Evolutionary conservation across 306 rosid genomes (phyloP).

Genomic region (Elaeagnus macrophylla): DNA sequence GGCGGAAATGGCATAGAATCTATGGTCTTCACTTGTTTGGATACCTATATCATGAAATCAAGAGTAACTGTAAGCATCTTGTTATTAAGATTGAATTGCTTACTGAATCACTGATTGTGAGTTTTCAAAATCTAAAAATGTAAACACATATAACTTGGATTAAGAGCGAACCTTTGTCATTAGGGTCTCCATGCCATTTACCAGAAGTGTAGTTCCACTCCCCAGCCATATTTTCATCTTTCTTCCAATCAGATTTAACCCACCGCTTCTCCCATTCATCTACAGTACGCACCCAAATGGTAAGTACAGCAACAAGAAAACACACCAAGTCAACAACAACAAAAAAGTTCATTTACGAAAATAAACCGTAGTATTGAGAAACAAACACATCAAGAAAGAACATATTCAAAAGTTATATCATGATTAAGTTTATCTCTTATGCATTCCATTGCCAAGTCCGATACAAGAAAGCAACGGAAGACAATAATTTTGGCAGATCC

Average conservation of each 20-base stretch:
- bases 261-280: conserved; percentile 92
- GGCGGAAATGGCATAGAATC: conserved; percentile 94
- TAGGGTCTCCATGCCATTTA: conserved; percentile 78
- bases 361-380: background rate
- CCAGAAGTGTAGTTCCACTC: conserved; percentile 97
- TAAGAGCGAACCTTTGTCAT: conserved; percentile 59
- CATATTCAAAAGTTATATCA: background rate
- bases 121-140: background rate
- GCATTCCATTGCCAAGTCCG: no score
- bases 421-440: background rate
- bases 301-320: background rate
- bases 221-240: conserved; percentile 73
- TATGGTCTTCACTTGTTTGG: conserved; percentile 93
- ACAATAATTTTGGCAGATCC: no score
- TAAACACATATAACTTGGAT: background rate
- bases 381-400: background rate
- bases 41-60: conserved; percentile 48
- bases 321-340: conserved; percentile 8
- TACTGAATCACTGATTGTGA: background rate
- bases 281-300: conserved; percentile 21
- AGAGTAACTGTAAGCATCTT: background rate
- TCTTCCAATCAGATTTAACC: conserved; percentile 97
- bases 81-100: background rate
- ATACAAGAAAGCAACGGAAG: no score
- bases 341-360: background rate